Conservation (phyloP, 2,329 filamentous ascomycete species). For the Calycina marina region DNA sequence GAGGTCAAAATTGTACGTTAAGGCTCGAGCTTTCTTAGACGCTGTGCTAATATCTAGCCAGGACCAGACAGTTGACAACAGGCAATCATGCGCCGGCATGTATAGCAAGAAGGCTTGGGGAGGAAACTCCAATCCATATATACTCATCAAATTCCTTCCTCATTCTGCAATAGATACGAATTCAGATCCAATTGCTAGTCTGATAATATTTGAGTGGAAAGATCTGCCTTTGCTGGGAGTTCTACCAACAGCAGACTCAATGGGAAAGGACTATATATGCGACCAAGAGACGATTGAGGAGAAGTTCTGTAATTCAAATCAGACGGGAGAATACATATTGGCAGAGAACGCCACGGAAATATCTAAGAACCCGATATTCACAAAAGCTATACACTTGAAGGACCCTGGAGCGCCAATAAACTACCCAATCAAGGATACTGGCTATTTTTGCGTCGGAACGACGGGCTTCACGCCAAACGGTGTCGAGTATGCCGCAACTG, state of each 20-base stretch:
- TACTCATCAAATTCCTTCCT: conserved; percentile 65
- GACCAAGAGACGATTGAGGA: conserved; percentile 53
- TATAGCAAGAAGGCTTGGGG: conserved; percentile 85
- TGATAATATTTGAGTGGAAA: conserved; percentile 89
- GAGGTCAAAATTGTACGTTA: conserved; percentile 41
- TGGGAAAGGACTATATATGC: conserved; percentile 59
- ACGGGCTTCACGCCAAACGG: conserved; percentile 48
- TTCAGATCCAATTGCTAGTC: conserved; percentile 62
- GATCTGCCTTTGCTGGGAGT: conserved; percentile 70
- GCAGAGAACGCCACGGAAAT: conserved; percentile 57
- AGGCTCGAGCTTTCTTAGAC: neutral
- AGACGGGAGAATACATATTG: conserved; percentile 75
- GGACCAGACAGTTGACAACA: conserved; percentile 63
- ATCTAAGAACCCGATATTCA: conserved; percentile 59
- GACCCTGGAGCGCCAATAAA: conserved; percentile 53
- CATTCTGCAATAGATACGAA: conserved; percentile 39
- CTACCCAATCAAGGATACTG: conserved; percentile 77
- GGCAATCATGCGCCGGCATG: conserved; percentile 81
- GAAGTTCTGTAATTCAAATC: conserved; percentile 58
- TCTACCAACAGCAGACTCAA: conserved; percentile 36
- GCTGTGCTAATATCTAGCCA: conserved; percentile 25
- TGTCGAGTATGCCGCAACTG: conserved; percentile 58
- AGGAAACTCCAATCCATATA: conserved; percentile 76
- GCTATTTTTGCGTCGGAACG: conserved; percentile 89
- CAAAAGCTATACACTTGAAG: conserved; percentile 70